These are phyloP conservation scores for Babesia divergens DNA, from an alignment of 169 alveolate genomes.

Conservation along the genomic window DNA sequence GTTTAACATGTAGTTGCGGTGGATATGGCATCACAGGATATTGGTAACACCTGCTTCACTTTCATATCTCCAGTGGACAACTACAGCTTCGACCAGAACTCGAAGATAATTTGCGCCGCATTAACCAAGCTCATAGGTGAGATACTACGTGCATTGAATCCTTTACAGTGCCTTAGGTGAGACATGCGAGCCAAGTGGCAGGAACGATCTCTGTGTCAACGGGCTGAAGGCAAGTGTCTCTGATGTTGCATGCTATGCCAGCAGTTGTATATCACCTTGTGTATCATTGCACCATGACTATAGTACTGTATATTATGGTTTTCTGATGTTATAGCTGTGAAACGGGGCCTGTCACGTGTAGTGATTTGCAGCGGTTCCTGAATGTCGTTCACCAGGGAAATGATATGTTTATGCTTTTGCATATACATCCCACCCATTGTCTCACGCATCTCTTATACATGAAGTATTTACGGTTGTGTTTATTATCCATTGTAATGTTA, in stretches of 20 bases:
- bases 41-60: constrained; percentile 87
- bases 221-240: constrained; percentile 70
- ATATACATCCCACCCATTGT: too few relatives aligned
- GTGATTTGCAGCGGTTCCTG: neutral
- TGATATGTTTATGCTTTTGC: too few relatives aligned
- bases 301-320: too few relatives aligned
- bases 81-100: constrained; percentile 75
- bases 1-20: neutral
- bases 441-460: too few relatives aligned
- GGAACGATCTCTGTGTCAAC: constrained; percentile 86
- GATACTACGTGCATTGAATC: neutral
- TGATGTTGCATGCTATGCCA: too few relatives aligned
- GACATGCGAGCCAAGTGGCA: constrained; percentile 80
- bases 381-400: neutral
- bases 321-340: too few relatives aligned
- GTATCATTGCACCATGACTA: too few relatives aligned
- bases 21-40: constrained; percentile 32
- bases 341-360: too few relatives aligned
- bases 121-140: constrained; percentile 62
- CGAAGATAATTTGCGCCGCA: constrained; percentile 76
- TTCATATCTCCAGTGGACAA: constrained; percentile 75
- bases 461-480: too few relatives aligned
- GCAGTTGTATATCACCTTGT: too few relatives aligned
- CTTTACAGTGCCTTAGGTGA: constrained; percentile 22
- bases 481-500: too few relatives aligned